Base-by-base conservation (phyloP, 2,329 filamentous ascomycete species). In the Trichoderma guizhouense region DNA sequence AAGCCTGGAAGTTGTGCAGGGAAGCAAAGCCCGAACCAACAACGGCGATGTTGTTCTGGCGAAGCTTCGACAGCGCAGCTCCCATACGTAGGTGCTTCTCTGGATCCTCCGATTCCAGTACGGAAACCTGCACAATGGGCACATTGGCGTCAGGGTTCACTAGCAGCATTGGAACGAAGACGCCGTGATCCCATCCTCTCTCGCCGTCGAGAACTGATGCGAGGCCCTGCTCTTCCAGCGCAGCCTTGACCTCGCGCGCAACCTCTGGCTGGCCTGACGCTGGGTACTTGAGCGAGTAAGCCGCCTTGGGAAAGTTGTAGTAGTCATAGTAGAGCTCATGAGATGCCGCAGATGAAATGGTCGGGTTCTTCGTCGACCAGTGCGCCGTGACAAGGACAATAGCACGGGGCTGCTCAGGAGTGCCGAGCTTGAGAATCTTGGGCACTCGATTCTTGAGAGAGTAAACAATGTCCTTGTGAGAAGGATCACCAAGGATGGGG, bases 1-100 rank as follows among this genome's bases (percentile, higher is more conserved):
- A 85, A 34, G 82, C 75, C 28, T 81, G 78, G 9, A 89, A 75
- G 76, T 89, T 89, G 77, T 90, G 88, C 71, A 89, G 82, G 3
- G 85, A 86, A 1, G 88, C 87, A 74, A 89, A 89, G 28, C 88
- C 88, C 0, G 86, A 89, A n/a, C 88, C 88, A 53, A 90, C 75
- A 70, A 90, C 83, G 74, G 88, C 88, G n/a, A 90, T 81, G 78
- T 87, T 87, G 32, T 83, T 79, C 47, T 81, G 80, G 15, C 88
- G 86, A 62, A 90, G 84, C 9, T 76, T 75, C 14, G 78, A 77
- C 12, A 90, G 84, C 2, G 88, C 88, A 26, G 80, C 82, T 36
- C 88, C 88, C 81, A 89, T 85, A 58, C 82, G 82, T 72, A 85
- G 82, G 77, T 89, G 87, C 28, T 78, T 72, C 1, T 79, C 78